These are phyloP conservation scores for Macrophomina tecta DNA, from an alignment of 2,329 filamentous ascomycete species.

Conservation along the genomic window DNA sequence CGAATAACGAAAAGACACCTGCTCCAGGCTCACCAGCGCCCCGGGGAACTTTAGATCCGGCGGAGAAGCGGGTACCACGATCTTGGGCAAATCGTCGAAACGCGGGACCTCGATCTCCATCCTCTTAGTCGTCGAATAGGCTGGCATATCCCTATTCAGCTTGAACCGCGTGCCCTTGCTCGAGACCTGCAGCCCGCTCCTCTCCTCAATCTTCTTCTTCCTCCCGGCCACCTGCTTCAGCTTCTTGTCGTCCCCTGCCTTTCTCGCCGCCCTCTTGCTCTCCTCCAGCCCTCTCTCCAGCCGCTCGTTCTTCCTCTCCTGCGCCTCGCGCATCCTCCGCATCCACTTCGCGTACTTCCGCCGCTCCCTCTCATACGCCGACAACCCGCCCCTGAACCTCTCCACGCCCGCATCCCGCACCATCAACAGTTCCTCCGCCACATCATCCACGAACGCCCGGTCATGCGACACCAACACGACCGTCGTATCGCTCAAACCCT, in stretches of 20 bases:
- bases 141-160: conserved; percentile 74
- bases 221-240: conserved; percentile 83
- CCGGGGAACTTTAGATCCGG: conserved; percentile 77
- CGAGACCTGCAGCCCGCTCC: conserved; percentile 77
- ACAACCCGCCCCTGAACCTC: conserved; percentile 77
- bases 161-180: conserved; percentile 79
- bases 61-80: conserved; percentile 65
- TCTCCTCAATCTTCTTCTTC: conserved; percentile 83
- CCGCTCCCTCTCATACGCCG: conserved; percentile 72
- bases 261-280: conserved; percentile 76
- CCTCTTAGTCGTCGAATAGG: conserved; percentile 55
- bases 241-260: conserved; percentile 82
- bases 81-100: conserved; percentile 63
- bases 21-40: conserved; percentile 73
- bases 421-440: conserved; percentile 77
- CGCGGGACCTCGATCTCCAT: conserved; percentile 72
- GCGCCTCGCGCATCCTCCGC: conserved; percentile 78
- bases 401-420: conserved; percentile 73
- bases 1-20: conserved; percentile 70
- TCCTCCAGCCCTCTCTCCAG: conserved; percentile 54
- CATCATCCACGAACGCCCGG: conserved; percentile 76
- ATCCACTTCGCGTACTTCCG: conserved; percentile 72
- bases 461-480: conserved; percentile 85
- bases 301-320: conserved; percentile 80
- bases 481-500: conserved; percentile 63